These are phyloP conservation scores for Lachnellula willkommii DNA, from an alignment of 2,329 filamentous ascomycete genomes.

Conservation along the genomic window DNA sequence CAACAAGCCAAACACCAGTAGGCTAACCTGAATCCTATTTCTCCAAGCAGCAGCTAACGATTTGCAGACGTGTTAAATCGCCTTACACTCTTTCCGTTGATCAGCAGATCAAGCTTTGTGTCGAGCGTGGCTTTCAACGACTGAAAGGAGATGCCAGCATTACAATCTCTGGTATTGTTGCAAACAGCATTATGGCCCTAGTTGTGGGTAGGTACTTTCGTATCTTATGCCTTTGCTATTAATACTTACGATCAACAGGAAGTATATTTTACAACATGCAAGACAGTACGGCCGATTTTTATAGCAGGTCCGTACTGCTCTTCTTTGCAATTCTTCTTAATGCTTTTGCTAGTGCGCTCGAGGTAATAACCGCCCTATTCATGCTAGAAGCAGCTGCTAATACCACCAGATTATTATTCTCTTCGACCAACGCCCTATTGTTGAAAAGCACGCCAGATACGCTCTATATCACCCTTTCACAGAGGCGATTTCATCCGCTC, in stretches of 20 bases:
- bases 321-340: slow-evolving; percentile 65
- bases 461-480: slow-evolving; percentile 88
- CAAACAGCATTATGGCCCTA: slow-evolving; percentile 46
- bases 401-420: slow-evolving; percentile 54
- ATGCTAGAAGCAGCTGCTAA: no score
- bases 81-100: slow-evolving; percentile 68
- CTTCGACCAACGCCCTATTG: slow-evolving; percentile 42
- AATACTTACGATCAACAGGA: slow-evolving; percentile 28
- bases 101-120: slow-evolving; percentile 48
- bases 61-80: slow-evolving; percentile 45
- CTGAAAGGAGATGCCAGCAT: slow-evolving; percentile 57
- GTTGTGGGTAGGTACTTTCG: slow-evolving; percentile 40
- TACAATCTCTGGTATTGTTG: slow-evolving; percentile 17
- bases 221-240: neutral
- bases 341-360: slow-evolving; percentile 55
- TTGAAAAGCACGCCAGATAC: slow-evolving; percentile 76
- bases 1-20: slow-evolving; percentile 37
- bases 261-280: slow-evolving; percentile 59
- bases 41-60: slow-evolving; percentile 32
- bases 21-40: neutral
- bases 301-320: slow-evolving; percentile 54
- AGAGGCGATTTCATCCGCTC: slow-evolving; percentile 79
- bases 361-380: slow-evolving; percentile 31
- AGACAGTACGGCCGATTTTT: slow-evolving; percentile 51
- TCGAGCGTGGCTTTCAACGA: slow-evolving; percentile 68